phyloP scores from a whole-genome alignment of 192 early-diverging fungal genomes.

The Spizellomyces sp. region DNA sequence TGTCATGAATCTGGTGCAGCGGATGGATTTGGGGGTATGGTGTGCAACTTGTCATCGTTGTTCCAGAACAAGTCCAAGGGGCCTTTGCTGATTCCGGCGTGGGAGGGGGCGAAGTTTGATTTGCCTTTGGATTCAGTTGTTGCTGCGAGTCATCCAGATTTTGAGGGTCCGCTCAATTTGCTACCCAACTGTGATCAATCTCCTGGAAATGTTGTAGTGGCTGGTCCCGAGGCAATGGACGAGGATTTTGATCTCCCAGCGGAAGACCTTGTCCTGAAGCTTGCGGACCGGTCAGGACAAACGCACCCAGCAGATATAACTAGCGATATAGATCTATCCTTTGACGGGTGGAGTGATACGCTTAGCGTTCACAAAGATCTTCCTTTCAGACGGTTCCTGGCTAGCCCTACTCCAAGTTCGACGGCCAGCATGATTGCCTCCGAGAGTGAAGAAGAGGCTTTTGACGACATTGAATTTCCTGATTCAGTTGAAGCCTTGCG shows the following conservation, averaged over 20 bases:
- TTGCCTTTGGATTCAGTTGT: background rate
- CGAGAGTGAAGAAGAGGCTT: constrained; percentile 49
- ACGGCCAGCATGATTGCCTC: constrained; percentile 42
- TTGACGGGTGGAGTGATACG: constrained; percentile 9
- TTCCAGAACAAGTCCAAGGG: background rate
- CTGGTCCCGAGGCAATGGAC: constrained; percentile 23
- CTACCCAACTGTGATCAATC: background rate
- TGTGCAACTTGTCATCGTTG: background rate
- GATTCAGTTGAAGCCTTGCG: constrained; percentile 1
- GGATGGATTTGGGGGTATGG: no score
- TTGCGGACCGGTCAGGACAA: background rate
- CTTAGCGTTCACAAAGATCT: constrained; percentile 13
- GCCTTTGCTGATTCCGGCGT: background rate
- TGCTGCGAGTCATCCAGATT: background rate
- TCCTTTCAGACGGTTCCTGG: constrained; percentile 9
- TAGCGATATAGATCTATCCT: background rate
- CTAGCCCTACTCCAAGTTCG: constrained; percentile 44
- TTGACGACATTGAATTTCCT: constrained; percentile 48
- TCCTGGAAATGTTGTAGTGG: no score
- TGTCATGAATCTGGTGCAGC: no score
- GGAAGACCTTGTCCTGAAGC: background rate
- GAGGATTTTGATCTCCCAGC: constrained; percentile 23
- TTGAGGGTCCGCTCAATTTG: background rate
- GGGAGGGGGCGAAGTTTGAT: no score
- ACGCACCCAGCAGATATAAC: background rate